Evolutionary conservation across 257 asterid genomes (phyloP).

Genomic region (Leonotis leonurus): DNA sequence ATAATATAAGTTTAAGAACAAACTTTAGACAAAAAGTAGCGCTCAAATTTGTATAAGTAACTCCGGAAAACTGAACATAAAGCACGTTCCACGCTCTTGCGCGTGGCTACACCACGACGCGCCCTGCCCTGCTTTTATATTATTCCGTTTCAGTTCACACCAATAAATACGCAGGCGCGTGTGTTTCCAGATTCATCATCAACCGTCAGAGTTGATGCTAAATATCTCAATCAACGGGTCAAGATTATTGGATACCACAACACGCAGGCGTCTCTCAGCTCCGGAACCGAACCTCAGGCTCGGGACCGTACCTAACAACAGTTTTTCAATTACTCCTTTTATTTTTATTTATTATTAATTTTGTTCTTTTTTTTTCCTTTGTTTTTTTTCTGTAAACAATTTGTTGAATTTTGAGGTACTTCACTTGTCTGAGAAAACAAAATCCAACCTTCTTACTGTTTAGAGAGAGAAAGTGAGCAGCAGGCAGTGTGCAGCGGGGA

Average conservation of each 20-base stretch:
- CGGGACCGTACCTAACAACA: constrained; percentile 21
- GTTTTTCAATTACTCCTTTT: not conserved
- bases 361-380: too few relatives aligned
- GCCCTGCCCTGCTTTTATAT: not conserved
- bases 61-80: not conserved
- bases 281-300: constrained; percentile 27
- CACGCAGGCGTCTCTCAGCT: constrained; percentile 29
- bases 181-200: not conserved
- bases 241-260: not conserved
- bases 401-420: constrained; percentile 26
- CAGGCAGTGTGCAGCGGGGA: constrained; percentile 13
- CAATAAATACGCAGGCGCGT: constrained; percentile 9
- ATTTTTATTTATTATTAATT: too few relatives aligned
- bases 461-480: constrained; percentile 44
- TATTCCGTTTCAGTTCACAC: constrained; percentile 5
- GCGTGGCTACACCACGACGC: constrained; percentile 17
- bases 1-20: too few relatives aligned
- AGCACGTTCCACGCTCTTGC: constrained; percentile 14
- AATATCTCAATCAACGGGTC: constrained; percentile 36
- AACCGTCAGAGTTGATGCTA: constrained; percentile 6
- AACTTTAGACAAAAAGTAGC: too few relatives aligned
- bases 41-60: too few relatives aligned
- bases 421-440: constrained; percentile 25
- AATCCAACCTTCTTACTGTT: constrained; percentile 26
- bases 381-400: constrained; percentile 10